Conservation (phyloP, 495 filamentous ascomycete genomes). For the Penicillium simplicissimum region DNA sequence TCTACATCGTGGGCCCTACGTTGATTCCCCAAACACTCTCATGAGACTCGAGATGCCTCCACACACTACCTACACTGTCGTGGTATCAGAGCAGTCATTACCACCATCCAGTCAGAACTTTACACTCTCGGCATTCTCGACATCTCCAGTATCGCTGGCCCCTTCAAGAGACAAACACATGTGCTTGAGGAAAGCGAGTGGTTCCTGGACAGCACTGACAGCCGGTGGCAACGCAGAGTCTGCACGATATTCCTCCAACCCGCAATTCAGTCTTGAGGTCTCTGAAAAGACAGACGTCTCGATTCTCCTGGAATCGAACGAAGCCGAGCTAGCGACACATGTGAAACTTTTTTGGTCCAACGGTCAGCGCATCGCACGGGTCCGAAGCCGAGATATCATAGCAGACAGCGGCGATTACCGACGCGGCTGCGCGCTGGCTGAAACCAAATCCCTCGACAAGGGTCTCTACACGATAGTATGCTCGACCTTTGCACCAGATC, state of each 20-base stretch:
- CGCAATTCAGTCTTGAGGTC: constrained; percentile 74
- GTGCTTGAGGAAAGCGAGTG: constrained; percentile 53
- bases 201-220: constrained; percentile 73
- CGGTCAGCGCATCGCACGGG: constrained; percentile 65
- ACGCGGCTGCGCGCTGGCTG: constrained; percentile 70
- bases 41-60: constrained; percentile 68
- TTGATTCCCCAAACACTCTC: constrained; percentile 91
- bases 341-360: constrained; percentile 78
- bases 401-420: constrained; percentile 81
- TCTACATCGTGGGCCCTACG: constrained; percentile 72
- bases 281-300: constrained; percentile 56
- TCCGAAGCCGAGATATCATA: constrained; percentile 76
- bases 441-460: constrained; percentile 53
- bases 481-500: constrained; percentile 81
- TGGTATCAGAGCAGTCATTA: constrained; percentile 76
- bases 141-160: constrained; percentile 55
- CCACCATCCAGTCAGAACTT: constrained; percentile 70
- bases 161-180: constrained; percentile 59
- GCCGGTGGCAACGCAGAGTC: constrained; percentile 83
- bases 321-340: constrained; percentile 72
- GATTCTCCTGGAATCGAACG: constrained; percentile 73
- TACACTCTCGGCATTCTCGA: constrained; percentile 79
- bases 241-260: constrained; percentile 74
- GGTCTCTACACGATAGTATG: constrained; percentile 85
- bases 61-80: constrained; percentile 67